These are phyloP conservation scores for Mycena sanguinolenta DNA, from an alignment of 768 basidiomycete species.

Conservation along the genomic window DNA sequence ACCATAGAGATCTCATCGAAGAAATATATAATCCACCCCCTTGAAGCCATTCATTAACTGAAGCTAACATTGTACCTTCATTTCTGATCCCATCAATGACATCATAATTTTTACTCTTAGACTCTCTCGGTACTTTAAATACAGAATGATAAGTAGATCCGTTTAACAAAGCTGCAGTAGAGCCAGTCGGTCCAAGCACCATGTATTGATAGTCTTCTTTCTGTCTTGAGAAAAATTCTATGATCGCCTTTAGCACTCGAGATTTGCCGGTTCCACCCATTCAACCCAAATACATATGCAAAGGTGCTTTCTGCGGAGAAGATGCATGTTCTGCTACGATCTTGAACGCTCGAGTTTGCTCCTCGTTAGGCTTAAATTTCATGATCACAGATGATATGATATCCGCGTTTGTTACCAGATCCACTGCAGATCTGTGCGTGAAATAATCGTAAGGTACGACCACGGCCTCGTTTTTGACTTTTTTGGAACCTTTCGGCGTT, in stretches of 20 bases:
- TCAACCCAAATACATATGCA: conserved; percentile 46
- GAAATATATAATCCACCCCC: conserved; percentile 46
- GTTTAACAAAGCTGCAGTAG: conserved; percentile 38
- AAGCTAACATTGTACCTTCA: not conserved
- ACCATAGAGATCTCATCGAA: conserved; percentile 52
- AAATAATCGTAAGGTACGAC: not conserved
- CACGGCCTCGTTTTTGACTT: not conserved
- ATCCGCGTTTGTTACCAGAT: not conserved
- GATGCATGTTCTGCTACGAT: conserved; percentile 45
- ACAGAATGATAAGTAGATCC: conserved; percentile 45
- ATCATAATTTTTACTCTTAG: not conserved
- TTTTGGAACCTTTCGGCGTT: not conserved
- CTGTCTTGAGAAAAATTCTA: conserved; percentile 30
- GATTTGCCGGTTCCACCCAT: conserved; percentile 47
- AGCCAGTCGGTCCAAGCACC: conserved; percentile 41
- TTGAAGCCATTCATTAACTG: conserved; percentile 30
- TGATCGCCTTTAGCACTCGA: conserved; percentile 36
- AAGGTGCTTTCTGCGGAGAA: conserved; percentile 9
- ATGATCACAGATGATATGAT: too few relatives aligned
- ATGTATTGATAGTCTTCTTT: conserved; percentile 30
- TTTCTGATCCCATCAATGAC: conserved; percentile 12
- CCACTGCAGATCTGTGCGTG: too few relatives aligned
- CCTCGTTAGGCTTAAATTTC: not conserved
- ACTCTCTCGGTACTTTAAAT: conserved; percentile 32
- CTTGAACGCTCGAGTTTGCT: conserved; percentile 36